Evolutionary conservation across 345 rosid genomes (phyloP).

Genomic region (Citrus sp.): DNA sequence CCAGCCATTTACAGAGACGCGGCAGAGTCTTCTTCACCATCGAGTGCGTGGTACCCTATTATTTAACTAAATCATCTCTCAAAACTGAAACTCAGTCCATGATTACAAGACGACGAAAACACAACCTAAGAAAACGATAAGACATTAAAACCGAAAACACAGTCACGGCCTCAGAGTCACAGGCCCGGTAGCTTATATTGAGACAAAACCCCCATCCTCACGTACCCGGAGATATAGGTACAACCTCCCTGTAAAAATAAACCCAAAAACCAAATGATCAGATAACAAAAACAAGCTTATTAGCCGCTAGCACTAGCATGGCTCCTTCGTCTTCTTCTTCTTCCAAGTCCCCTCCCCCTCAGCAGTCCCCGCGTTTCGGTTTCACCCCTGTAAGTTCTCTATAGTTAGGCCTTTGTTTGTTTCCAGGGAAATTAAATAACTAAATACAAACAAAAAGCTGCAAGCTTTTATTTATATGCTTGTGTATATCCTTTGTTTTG

Average conservation of each 20-base stretch:
- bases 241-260: neutral
- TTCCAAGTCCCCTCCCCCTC: slow-evolving; percentile 49
- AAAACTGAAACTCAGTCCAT: slow-evolving; percentile 20
- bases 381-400: slow-evolving; percentile 73
- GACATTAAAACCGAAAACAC: slow-evolving; percentile 17
- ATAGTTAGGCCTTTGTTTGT: neutral
- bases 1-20: neutral
- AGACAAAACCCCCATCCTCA: neutral
- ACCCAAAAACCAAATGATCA: neutral
- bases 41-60: too few species aligned
- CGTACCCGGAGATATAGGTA: neutral
- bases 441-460: too few species aligned
- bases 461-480: neutral
- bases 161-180: neutral
- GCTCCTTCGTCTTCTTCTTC: slow-evolving; percentile 61
- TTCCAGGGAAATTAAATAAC: slow-evolving; percentile 8
- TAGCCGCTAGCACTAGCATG: slow-evolving; percentile 26
- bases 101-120: slow-evolving; percentile 49
- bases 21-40: neutral
- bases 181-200: neutral
- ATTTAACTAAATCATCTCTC: slow-evolving; percentile 6
- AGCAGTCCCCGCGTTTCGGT: slow-evolving; percentile 51
- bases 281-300: neutral
- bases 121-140: slow-evolving; percentile 27
- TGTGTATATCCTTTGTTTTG: neutral